These are phyloP conservation scores for Serendipita sp. DNA, from an alignment of 768 basidiomycete genomes.

Conservation along the genomic window DNA sequence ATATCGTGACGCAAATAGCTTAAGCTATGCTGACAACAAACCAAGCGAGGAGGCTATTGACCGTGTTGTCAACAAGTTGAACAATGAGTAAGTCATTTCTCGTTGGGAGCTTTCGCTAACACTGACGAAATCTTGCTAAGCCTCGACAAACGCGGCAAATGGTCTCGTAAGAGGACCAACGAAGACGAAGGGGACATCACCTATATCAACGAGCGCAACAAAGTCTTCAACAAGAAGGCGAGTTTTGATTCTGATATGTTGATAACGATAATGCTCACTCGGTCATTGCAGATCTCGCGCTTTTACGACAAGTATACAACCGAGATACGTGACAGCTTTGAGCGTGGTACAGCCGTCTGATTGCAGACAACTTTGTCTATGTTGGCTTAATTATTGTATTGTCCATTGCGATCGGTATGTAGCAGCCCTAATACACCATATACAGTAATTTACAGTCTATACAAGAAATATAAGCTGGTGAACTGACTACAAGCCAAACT, in stretches of 20 bases:
- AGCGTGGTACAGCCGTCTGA: slow-evolving; percentile 84
- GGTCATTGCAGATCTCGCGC: slow-evolving; percentile 52
- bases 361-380: not conserved
- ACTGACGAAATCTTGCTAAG: slow-evolving; percentile 24
- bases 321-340: slow-evolving; percentile 94
- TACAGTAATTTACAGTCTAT: not conserved
- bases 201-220: slow-evolving; percentile 97
- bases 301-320: slow-evolving; percentile 96
- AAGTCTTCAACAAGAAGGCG: slow-evolving; percentile 97
- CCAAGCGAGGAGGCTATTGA: slow-evolving; percentile 94
- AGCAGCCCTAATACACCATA: not conserved
- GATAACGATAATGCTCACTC: not conserved
- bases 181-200: slow-evolving; percentile 94
- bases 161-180: slow-evolving; percentile 76
- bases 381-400: not conserved
- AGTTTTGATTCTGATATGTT: not conserved
- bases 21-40: slow-evolving; percentile 90
- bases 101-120: not conserved
- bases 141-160: slow-evolving; percentile 78
- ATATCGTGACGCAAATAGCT: slow-evolving; percentile 84
- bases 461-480: not conserved
- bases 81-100: slow-evolving; percentile 58
- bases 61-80: slow-evolving; percentile 77
- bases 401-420: not conserved
- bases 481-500: not conserved